Evolutionary conservation across 305 asterid genomes (phyloP), one percentile per base, ranked within the genome.

Genomic region (Caryopteris hybrid): DNA sequence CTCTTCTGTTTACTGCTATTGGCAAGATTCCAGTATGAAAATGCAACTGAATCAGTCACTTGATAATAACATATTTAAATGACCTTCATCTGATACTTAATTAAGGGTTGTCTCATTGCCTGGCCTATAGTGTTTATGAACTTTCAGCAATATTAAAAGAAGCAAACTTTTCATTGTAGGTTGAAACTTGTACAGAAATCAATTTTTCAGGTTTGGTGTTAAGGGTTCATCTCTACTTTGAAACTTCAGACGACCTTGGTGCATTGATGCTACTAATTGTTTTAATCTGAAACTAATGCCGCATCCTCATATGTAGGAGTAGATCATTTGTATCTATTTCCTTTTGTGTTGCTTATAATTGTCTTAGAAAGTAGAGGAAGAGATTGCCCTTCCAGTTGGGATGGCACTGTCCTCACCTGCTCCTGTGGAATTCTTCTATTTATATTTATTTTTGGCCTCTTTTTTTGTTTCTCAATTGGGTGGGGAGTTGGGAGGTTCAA

Each of bases 11-110:
- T 10, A 9, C 13, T 52, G 31, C 74, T 59, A 25, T 62, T 20
- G 23, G 29, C 12, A 22, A 70, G 38, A 43, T 58, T 34, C 13
- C 18, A n/a, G 52, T 17, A 13, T 66, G 13, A 5, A 66, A 43
- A 56, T 55, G 47, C 55, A 23, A 57, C 62, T 47, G 53, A 29
- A 41, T 72, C 47, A 56, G 34, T 64, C 71, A 48, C 16, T 43
- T 63, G 34, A 55, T 61, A 36, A 33, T 39, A 6, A 6, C 10
- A 36, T 6, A 6, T 3, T 36, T 38, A 21, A 39, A 42, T 58
- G 68, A 18, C 71, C 34, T 36, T 64, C 36, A 11, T 55, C 29
- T 56, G 42, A 56, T 43, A 29, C 39, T 57, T 38, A 51, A n/a
- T 11, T 46, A n/a, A n/a, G 31, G 2, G 48, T 47, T 66, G 23